Base-by-base conservation (phyloP, 768 basidiomycete species). In the Fomitopsis pulvina region DNA sequence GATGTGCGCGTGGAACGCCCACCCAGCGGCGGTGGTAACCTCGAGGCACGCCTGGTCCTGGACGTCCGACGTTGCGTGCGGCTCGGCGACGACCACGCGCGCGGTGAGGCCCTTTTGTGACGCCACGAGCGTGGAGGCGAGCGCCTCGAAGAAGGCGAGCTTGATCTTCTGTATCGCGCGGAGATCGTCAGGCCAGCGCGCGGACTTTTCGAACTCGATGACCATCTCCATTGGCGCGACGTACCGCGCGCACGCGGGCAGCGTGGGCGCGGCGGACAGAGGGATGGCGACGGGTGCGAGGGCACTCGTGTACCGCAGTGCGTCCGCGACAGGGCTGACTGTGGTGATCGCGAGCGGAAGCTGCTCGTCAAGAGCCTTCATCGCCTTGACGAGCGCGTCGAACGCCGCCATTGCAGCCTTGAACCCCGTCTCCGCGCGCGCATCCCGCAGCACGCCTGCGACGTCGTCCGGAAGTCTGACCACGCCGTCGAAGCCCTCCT, bases 171-270 rank as follows among this genome's bases (percentile, higher is more conserved):
- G 95, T 41, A 97, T 87, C 0, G 93, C 92, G 16, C 73, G 76
- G 3, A 98, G 75, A 56, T 98, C 92, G 60, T 98, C 94, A 0
- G 96, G 95, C 96, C 96, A 99, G 53, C 80, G 79, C 0, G 85
- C 82, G 0, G 92, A 95, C 53, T 85, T 87, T 63, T 98, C 95
- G 59, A 97, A 96, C 64, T 94, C 87, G 27, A 98, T 66, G 21
- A 92, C 64, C 42, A 92, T 69, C 12, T 87, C 79, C 55, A 92
- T 86, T 2, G 79, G 74, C 0, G 84, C 78, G 11, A 85, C 62
- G 61, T 85, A 87, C 9, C 79, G 77, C 9, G 87, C 80, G 47
- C 79, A 79, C 1, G 68, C 58, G 0, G 84, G 82, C 4, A 88
- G 66, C 2, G 69, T 64, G 4, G 76, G 62, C 5, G 74, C 71